phyloP scores from a whole-genome alignment of 768 basidiomycete genomes.

The Sarcodon aspratus region DNA sequence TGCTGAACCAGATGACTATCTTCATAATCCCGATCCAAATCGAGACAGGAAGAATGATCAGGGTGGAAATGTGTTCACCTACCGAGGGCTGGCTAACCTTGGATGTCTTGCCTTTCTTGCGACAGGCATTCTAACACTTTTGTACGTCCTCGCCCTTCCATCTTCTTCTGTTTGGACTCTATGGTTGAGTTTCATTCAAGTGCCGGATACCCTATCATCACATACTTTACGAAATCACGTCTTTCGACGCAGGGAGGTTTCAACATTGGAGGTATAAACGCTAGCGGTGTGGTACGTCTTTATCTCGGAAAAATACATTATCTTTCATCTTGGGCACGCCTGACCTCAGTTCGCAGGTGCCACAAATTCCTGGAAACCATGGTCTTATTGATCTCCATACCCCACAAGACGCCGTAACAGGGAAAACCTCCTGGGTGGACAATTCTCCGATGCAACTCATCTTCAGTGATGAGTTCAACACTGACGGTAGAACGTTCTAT shows the following conservation, averaged over 20 bases:
- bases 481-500: slow-evolving; percentile 71
- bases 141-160: slow-evolving; percentile 31
- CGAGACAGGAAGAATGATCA: slow-evolving; percentile 20
- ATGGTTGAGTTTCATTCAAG: slow-evolving; percentile 9
- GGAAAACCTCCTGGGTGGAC: slow-evolving; percentile 44
- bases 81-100: slow-evolving; percentile 59
- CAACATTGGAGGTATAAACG: slow-evolving; percentile 33
- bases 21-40: slow-evolving; percentile 52
- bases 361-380: slow-evolving; percentile 27
- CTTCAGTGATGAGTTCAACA: slow-evolving; percentile 87
- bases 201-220: slow-evolving; percentile 32
- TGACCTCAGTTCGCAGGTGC: slow-evolving; percentile 7
- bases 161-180: neutral
- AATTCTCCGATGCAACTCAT: slow-evolving; percentile 59
- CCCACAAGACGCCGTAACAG: slow-evolving; percentile 45
- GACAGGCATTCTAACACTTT: slow-evolving; percentile 36
- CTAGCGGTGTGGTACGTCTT: slow-evolving; percentile 28
- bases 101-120: slow-evolving; percentile 56
- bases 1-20: slow-evolving; percentile 57
- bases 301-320: neutral
- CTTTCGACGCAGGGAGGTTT: slow-evolving; percentile 28
- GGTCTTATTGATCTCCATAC: slow-evolving; percentile 46
- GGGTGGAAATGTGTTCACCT: slow-evolving; percentile 36
- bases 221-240: slow-evolving; percentile 20
- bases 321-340: too few species aligned